Evolutionary conservation across 2,329 filamentous ascomycete genomes (phyloP), one percentile per base, ranked within the genome.

Genomic region (Thermomyces lanuginosus): DNA sequence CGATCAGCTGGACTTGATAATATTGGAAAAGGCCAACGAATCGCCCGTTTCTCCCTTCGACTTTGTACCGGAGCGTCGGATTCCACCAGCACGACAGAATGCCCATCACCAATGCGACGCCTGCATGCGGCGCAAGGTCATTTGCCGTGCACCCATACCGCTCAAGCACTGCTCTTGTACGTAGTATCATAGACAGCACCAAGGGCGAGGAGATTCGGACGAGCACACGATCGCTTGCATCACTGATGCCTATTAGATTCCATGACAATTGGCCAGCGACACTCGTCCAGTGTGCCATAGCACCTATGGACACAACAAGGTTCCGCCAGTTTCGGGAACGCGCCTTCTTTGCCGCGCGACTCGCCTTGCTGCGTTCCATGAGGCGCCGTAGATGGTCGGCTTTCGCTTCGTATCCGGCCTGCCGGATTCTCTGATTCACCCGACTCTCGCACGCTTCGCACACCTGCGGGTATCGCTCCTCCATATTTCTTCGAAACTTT

Each of bases 401-500:
- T 51, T 81, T 80, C 15, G 83, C 83, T 16, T 73, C 76, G 46
- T 92, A 92, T 6, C 70, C 75, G 0, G 80, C 72, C 38, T 71
- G 62, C 12, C 69, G 64, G 27, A 93, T 72, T 34, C 72, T 67
- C 18, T 66, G 58, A 35, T 76, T 69, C 12, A 86, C 84, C 34
- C 62, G 69, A 4, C 74, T 76, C 36, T 79, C 76, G 51, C 89
- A 98, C 23, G 70, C 61, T 35, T 66, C 66, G 56, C 89, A 98
- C 32, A 92, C 76, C 45, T 89, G 82, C 1, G 89, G 89, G 45
- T 93, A 95, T 26, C 77, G 69, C 41, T 71, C 63, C 55, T 93
- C 84, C 10, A 93, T 62, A 27, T 73, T 64, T 34, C 62, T 64
- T 34, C 75, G 73, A 48, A 78, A 92, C 18, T 64, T 62, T 36